phyloP scores from a whole-genome alignment of 1,139 yeast species.

The Hemisphaericaspora lyxosophila region DNA sequence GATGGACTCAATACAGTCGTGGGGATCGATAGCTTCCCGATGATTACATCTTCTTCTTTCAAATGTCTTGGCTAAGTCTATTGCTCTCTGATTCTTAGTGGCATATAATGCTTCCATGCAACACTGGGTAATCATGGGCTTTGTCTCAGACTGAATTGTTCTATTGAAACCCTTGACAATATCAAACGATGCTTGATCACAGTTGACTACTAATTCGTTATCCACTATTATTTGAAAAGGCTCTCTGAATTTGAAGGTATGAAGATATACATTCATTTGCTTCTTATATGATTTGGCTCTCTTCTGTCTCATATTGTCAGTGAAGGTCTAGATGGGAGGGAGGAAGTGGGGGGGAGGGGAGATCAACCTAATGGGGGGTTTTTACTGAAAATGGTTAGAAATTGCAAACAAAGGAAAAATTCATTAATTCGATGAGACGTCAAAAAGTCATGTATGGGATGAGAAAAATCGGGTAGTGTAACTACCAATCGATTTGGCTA shows the following conservation, averaged over 20 bases:
- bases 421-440: no score
- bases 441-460: no score
- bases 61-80: slow-evolving; percentile 73
- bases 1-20: slow-evolving; percentile 74
- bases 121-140: slow-evolving; percentile 96
- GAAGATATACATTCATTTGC: slow-evolving; percentile 80
- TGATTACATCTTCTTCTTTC: slow-evolving; percentile 73
- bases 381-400: not conserved
- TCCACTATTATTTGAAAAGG: slow-evolving; percentile 91
- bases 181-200: slow-evolving; percentile 68
- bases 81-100: slow-evolving; percentile 69
- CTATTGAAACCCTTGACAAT: slow-evolving; percentile 73
- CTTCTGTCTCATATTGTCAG: slow-evolving; percentile 77
- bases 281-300: slow-evolving; percentile 92
- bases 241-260: slow-evolving; percentile 87
- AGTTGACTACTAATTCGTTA: slow-evolving; percentile 67
- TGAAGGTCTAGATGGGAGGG: no score
- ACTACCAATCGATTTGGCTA: no score
- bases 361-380: no score
- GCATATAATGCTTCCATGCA: slow-evolving; percentile 84
- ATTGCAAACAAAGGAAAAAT: no score
- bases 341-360: not conserved
- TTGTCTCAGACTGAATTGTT: slow-evolving; percentile 81
- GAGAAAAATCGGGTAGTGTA: no score
- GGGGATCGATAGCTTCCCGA: slow-evolving; percentile 54